phyloP scores from a whole-genome alignment of 1,284 basidiomycete genomes.

The Laetiporus sulphureus region DNA sequence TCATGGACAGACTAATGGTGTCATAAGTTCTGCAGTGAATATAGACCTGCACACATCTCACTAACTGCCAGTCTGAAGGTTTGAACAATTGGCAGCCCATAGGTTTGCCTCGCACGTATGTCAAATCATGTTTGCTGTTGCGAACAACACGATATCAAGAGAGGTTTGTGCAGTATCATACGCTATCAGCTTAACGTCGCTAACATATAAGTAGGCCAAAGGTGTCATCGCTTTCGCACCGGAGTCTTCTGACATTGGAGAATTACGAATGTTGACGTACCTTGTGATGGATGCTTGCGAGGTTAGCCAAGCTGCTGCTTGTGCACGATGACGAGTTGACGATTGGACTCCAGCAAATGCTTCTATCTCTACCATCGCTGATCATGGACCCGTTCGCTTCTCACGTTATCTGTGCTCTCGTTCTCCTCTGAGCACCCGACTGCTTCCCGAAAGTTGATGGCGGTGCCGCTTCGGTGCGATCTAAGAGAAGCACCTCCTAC shows the following conservation, averaged over 20 bases:
- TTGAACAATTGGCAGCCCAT: constrained; percentile 64
- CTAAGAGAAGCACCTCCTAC: constrained; percentile 73
- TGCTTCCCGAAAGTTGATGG: constrained; percentile 32
- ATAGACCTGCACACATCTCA: no score
- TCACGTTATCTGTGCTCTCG: constrained; percentile 76
- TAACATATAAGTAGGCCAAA: constrained; percentile 38
- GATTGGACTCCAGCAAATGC: constrained; percentile 50
- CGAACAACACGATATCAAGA: constrained; percentile 68
- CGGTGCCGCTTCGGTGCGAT: constrained; percentile 40
- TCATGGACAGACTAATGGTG: constrained; percentile 78
- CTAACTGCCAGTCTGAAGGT: constrained; percentile 41
- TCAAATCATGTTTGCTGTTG: constrained; percentile 78
- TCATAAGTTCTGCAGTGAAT: constrained; percentile 65
- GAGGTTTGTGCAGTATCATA: constrained; percentile 55
- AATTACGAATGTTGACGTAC: constrained; percentile 67
- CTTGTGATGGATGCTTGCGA: constrained; percentile 61
- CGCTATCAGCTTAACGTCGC: no score
- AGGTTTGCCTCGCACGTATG: constrained; percentile 91
- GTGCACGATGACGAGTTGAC: no score
- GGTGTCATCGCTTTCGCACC: constrained; percentile 53
- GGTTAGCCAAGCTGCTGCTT: no score
- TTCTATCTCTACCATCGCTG: constrained; percentile 55
- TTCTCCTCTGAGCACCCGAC: constrained; percentile 66
- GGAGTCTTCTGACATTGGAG: constrained; percentile 47
- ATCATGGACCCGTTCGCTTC: constrained; percentile 83